Percentiles rank a stretch among this genome's conserved stretches.
Conservation (phyloP, 441 rosid genomes). For the Pelargonium myrrhifolium region DNA sequence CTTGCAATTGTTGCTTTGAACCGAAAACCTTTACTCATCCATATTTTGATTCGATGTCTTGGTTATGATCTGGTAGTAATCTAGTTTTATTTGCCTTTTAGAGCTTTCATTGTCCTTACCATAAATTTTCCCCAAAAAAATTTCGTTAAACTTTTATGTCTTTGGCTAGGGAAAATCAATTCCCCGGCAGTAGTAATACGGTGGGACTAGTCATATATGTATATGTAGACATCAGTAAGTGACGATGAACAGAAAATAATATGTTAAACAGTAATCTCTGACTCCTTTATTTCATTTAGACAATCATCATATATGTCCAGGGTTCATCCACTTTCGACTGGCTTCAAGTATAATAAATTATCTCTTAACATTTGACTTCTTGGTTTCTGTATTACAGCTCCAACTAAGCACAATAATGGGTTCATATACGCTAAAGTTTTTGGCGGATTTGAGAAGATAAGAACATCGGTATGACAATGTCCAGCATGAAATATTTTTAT, state of each 20-base stretch:
- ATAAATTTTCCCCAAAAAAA: neutral
- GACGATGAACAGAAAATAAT: neutral
- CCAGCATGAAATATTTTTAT: neutral
- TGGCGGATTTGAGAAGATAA: conserved; percentile 22
- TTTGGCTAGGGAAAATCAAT: no score
- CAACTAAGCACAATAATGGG: conserved; percentile 15
- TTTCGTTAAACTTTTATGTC: neutral
- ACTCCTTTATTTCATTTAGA: neutral
- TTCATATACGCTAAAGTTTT: conserved; percentile 21
- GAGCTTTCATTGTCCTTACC: neutral
- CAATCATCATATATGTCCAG: no score
- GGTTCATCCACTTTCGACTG: neutral
- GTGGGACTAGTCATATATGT: neutral
- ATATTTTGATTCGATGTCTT: no score
- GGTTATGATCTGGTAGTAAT: neutral
- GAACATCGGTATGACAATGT: conserved; percentile 16
- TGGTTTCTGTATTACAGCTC: conserved; percentile 10
- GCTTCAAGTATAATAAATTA: neutral
- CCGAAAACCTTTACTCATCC: neutral
- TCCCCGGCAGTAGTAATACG: no score
- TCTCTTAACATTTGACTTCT: neutral
- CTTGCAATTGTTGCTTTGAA: neutral
- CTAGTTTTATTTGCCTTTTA: neutral
- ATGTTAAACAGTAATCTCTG: neutral
- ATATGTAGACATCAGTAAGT: neutral